Conservation (phyloP, 2,329 filamentous ascomycete genomes). For the Trichoderma sp. region DNA sequence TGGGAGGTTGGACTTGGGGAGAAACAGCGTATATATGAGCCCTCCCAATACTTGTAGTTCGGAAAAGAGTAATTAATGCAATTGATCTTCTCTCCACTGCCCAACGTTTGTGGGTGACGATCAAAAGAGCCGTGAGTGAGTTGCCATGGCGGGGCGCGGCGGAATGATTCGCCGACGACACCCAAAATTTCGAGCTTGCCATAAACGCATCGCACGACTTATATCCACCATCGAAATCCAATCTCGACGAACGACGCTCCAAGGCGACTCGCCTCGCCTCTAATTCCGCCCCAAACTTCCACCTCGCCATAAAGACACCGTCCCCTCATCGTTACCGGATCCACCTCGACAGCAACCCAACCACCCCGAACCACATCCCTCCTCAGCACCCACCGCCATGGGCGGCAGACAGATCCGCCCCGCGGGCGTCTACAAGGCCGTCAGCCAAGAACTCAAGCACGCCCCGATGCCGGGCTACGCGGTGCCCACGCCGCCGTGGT, state of each 20-base stretch:
- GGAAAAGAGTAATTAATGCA: fast-evolving
- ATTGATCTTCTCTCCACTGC: not conserved
- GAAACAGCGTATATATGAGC: too few relatives aligned
- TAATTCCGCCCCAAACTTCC: not conserved
- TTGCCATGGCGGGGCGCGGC: slow-evolving; percentile 12
- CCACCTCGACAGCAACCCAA: too few relatives aligned
- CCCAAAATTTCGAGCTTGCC: slow-evolving; percentile 25
- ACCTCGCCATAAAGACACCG: not conserved
- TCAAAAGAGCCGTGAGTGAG: not conserved
- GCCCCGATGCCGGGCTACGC: slow-evolving; percentile 42
- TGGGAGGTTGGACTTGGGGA: too few relatives aligned
- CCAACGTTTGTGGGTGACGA: not conserved
- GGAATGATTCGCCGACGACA: slow-evolving; percentile 27
- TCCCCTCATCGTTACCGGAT: too few relatives aligned
- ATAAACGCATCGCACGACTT: slow-evolving; percentile 3
- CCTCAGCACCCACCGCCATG: slow-evolving; percentile 37
- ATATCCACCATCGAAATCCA: slow-evolving; percentile 5
- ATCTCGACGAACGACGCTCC: not conserved
- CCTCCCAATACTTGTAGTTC: too few relatives aligned
- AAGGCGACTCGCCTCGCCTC: not conserved
- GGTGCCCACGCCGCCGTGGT: slow-evolving; percentile 51
- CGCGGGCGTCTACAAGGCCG: slow-evolving; percentile 51
- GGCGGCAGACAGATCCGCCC: slow-evolving; percentile 50
- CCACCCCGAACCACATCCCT: not conserved
- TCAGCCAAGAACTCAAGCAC: slow-evolving; percentile 49